Evolutionary conservation across 2,329 filamentous ascomycete species (phyloP).

Genomic region (Sclerotiophoma versabilis): DNA sequence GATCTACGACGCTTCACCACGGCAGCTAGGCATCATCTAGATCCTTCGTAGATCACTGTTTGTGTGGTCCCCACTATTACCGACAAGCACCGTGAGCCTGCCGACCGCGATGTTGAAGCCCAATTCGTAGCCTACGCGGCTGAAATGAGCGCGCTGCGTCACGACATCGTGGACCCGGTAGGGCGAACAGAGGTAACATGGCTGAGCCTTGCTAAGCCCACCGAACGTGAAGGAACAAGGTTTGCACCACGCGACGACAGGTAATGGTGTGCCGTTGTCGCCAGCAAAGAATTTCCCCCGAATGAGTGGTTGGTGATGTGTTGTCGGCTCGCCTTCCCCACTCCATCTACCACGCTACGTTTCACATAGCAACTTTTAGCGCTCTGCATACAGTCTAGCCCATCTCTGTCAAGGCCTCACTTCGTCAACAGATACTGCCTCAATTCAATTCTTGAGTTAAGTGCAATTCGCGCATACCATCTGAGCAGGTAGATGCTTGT

Average conservation of each 20-base stretch:
- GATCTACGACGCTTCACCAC: slow-evolving; percentile 33
- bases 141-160: slow-evolving; percentile 26
- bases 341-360: slow-evolving; percentile 5
- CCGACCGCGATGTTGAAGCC: slow-evolving; percentile 24
- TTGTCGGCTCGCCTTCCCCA: slow-evolving; percentile 6
- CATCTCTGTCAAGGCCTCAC: not conserved
- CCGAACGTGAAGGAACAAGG: slow-evolving; percentile 27
- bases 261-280: slow-evolving; percentile 37
- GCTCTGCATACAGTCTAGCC: slow-evolving; percentile 4
- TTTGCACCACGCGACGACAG: slow-evolving; percentile 42
- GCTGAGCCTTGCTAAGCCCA: slow-evolving; percentile 19
- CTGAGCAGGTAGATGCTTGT: not conserved
- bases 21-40: slow-evolving; percentile 33
- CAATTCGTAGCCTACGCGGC: slow-evolving; percentile 18
- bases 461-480: not conserved
- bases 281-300: slow-evolving; percentile 23
- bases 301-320: slow-evolving; percentile 30
- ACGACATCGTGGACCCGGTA: slow-evolving; percentile 11
- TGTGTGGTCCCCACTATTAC: slow-evolving; percentile 14
- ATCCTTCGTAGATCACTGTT: slow-evolving; percentile 20
- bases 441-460: not conserved
- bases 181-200: slow-evolving; percentile 19
- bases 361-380: slow-evolving; percentile 12
- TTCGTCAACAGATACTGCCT: not conserved
- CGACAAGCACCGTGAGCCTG: slow-evolving; percentile 33